phyloP scores from a whole-genome alignment of 768 basidiomycete species.

The Infundibulicybe gibba region DNA sequence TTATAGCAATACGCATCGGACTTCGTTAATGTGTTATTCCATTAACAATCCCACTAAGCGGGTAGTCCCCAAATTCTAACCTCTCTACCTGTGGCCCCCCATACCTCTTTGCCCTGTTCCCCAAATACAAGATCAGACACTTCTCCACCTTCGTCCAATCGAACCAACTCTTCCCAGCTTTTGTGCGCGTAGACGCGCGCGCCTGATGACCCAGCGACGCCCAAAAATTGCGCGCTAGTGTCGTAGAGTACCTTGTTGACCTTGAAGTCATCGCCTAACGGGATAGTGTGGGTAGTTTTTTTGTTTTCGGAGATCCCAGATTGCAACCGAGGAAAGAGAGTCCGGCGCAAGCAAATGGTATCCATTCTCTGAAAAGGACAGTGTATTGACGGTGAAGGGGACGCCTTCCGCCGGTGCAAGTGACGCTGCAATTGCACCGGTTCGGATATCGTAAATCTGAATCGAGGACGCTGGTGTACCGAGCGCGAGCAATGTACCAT shows the following conservation, averaged over 20 bases:
- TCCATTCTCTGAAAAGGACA: conserved; percentile 96
- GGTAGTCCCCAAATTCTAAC: conserved; percentile 78
- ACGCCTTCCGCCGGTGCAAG: conserved; percentile 60
- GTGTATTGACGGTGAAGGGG: conserved; percentile 74
- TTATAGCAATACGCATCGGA: too few species aligned
- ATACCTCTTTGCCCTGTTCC: conserved; percentile 73
- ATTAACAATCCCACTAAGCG: not conserved
- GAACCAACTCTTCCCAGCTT: conserved; percentile 84
- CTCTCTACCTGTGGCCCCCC: conserved; percentile 80
- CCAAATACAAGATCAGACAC: conserved; percentile 75
- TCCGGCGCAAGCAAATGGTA: conserved; percentile 88
- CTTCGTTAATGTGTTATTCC: too few species aligned
- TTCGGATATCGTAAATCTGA: conserved; percentile 83
- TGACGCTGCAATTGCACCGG: conserved; percentile 73
- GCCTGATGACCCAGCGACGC: conserved; percentile 81
- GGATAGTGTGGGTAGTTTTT: conserved; percentile 56
- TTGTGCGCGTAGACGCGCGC: conserved; percentile 85
- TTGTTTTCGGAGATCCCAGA: conserved; percentile 95
- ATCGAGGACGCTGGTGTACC: conserved; percentile 83
- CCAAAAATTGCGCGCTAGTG: conserved; percentile 80
- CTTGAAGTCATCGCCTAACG: conserved; percentile 75
- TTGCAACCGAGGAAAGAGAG: conserved; percentile 68
- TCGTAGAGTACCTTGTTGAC: conserved; percentile 85
- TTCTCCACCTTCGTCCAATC: conserved; percentile 80
- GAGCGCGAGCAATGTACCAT: conserved; percentile 83